Conservation (phyloP, 768 basidiomycete genomes). For the Russula virescens region DNA sequence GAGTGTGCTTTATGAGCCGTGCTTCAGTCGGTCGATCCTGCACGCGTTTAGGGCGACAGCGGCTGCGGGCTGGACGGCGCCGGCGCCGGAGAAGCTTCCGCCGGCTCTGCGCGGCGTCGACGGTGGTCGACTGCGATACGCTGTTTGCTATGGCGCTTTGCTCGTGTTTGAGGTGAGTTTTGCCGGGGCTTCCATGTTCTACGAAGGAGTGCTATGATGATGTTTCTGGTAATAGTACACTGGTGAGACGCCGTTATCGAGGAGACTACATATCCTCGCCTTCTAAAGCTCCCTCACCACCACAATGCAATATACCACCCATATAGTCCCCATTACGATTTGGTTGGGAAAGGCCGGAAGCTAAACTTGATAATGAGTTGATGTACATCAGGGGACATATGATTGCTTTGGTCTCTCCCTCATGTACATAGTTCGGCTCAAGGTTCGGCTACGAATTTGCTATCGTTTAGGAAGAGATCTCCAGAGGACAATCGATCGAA, state of each 20-base stretch:
- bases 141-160: constrained; percentile 2
- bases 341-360: too few species aligned
- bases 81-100: not conserved
- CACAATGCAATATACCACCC: too few species aligned
- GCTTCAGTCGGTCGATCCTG: not conserved
- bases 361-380: too few species aligned
- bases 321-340: too few species aligned
- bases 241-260: not conserved
- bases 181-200: not conserved
- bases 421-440: too few species aligned
- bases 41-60: not conserved
- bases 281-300: not conserved
- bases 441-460: too few species aligned
- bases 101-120: not conserved
- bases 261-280: constrained; percentile 5
- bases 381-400: too few species aligned
- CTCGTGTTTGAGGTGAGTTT: constrained; percentile 8
- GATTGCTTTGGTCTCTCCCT: too few species aligned
- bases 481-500: too few species aligned
- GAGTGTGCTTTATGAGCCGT: not conserved
- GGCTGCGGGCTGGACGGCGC: not conserved
- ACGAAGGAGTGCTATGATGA: not conserved
- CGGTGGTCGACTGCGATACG: not conserved
- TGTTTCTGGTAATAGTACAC: not conserved
- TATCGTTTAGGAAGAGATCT: too few species aligned